Base-by-base conservation (phyloP, 768 basidiomycete genomes). In the Termitomyces sp. region DNA sequence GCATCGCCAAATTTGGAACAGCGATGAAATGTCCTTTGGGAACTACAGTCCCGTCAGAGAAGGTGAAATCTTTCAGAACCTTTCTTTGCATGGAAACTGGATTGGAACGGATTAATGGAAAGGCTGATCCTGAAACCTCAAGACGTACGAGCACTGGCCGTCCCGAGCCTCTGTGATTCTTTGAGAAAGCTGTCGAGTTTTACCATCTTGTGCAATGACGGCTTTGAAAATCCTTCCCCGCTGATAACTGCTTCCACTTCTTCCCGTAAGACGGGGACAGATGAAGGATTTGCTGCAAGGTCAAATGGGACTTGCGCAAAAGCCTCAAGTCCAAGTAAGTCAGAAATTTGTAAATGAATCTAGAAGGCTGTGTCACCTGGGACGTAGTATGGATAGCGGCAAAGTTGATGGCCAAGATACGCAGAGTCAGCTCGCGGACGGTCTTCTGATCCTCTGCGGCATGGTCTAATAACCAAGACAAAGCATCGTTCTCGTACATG, bases 171-270 rank as follows among this genome's bases (percentile, higher is more conserved):
- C 36, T 68, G 66, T 2, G 72, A 73, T 54, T 80, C 80, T 31
- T 73, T 72, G 33, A 79, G 54, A 61, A 78, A 78, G 56, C 79
- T 81, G 55, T 80, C 78, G 15, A 79, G 51, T 58, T 75, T 74
- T 55, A 71, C 66, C 70, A 81, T 72, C 49, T 75, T 73, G 6
- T 65, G 64, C 16, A 79, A 57, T 1, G 70, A 64, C 9, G 66
- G 61, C 51, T 74, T 73, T 0, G 67, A 64, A 70, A 75, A 78
- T 20, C 73, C 78, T 42, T 78, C 70, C 10, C 70, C 64, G 4
- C 55, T 49, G 20, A 78, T 53, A 1, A 76, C 70, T 1, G 60
- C 56, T 9, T 58, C 57, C 3, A 80, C 69, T 63, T 84, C 81
- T 60, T 77, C 73, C 0, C 81, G 72, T 7, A 83, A 53, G 6